Conservation (phyloP, 208 protist genomes). For the Leishmania mexicana region DNA sequence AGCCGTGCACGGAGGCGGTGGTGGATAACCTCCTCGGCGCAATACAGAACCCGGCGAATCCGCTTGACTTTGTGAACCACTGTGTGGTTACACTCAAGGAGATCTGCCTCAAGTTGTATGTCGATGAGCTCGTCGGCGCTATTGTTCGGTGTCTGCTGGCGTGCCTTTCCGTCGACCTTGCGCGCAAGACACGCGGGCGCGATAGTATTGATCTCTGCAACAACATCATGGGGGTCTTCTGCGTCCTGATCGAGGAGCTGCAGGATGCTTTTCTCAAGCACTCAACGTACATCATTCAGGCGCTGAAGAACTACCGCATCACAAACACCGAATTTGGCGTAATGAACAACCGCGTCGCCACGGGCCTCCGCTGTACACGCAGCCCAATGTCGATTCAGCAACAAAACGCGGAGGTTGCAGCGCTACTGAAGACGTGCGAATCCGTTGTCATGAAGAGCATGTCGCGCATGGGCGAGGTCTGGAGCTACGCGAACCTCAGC, state of each 20-base stretch:
- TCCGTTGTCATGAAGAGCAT: conserved; percentile 48
- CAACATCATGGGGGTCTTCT: conserved; percentile 81
- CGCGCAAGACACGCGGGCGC: conserved; percentile 24
- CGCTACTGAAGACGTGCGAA: conserved; percentile 69
- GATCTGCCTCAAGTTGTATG: conserved; percentile 64
- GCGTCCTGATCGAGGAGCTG: conserved; percentile 54
- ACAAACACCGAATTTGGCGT: conserved; percentile 58
- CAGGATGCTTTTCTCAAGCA: conserved; percentile 85
- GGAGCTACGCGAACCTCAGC: conserved; percentile 46
- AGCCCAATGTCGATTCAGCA: conserved; percentile 40
- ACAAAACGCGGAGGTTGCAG: conserved; percentile 49
- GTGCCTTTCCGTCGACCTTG: conserved; percentile 41
- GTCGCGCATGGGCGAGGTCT: conserved; percentile 59
- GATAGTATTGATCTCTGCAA: conserved; percentile 44
- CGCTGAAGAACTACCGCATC: conserved; percentile 71
- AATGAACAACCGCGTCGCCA: conserved; percentile 61
- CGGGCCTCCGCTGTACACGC: conserved; percentile 42
- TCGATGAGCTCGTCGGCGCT: conserved; percentile 75
- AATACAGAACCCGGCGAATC: conserved; percentile 45
- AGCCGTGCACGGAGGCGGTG: conserved; percentile 57
- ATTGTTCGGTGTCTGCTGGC: conserved; percentile 79
- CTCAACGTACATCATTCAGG: conserved; percentile 63
- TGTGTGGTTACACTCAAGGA: conserved; percentile 63
- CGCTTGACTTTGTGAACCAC: conserved; percentile 59
- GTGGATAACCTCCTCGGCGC: conserved; percentile 66